phyloP scores from a whole-genome alignment of 306 rosid species.

The Trifolium dubium region DNA sequence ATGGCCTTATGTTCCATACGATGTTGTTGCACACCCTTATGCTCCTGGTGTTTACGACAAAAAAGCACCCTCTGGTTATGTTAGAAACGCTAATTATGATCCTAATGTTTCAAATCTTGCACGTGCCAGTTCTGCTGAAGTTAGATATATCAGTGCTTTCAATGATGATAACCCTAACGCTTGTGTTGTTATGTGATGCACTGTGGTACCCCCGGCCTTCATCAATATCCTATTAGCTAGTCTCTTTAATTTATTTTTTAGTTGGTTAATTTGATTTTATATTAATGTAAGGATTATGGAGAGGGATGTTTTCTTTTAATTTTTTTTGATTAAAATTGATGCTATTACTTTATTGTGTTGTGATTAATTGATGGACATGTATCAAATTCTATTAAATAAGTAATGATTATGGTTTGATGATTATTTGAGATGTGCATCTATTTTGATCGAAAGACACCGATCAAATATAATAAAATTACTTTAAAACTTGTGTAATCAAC shows the following conservation, averaged over 20 bases:
- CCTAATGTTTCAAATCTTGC: conserved; percentile 52
- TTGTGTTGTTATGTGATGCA: conserved; percentile 63
- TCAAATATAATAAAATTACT: too few species aligned
- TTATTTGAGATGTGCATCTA: too few species aligned
- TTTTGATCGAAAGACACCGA: too few species aligned
- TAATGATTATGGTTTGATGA: neutral
- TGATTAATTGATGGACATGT: neutral
- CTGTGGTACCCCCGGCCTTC: too few species aligned
- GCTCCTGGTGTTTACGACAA: conserved; percentile 73
- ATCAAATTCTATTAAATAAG: too few species aligned
- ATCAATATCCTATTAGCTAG: neutral
- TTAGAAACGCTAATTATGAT: conserved; percentile 52
- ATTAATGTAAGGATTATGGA: neutral
- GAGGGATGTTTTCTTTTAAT: neutral
- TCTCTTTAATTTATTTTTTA: neutral
- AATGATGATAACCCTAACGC: conserved; percentile 83
- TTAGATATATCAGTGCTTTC: conserved; percentile 79
- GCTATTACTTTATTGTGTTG: neutral
- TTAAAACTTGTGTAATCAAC: too few species aligned
- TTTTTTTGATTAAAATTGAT: neutral
- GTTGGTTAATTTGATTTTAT: too few species aligned
- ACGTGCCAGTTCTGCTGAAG: conserved; percentile 86
- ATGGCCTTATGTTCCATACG: conserved; percentile 93
- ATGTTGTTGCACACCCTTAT: conserved; percentile 78
- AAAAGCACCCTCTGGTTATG: conserved; percentile 85